phyloP scores from a whole-genome alignment of 495 filamentous ascomycete species.

The Penicillium malachiteum region DNA sequence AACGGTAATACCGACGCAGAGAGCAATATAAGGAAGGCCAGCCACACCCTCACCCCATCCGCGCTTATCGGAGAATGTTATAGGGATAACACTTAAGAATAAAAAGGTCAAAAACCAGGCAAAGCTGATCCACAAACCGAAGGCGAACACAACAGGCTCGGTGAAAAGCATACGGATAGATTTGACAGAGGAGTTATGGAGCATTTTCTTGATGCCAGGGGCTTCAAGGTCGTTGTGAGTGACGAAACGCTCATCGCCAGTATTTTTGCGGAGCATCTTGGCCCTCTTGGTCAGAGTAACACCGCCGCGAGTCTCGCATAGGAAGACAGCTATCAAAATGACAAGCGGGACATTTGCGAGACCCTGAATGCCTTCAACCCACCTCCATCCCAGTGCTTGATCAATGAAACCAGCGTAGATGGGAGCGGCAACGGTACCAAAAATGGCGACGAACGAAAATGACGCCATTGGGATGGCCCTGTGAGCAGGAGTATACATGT shows the following conservation, averaged over 20 bases:
- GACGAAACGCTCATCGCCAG: constrained; percentile 67
- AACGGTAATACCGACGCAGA: constrained; percentile 64
- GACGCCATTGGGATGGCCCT: constrained; percentile 78
- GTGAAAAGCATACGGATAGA: constrained; percentile 70
- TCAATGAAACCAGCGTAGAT: constrained; percentile 73
- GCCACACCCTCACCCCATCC: constrained; percentile 63
- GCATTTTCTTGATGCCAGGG: constrained; percentile 36
- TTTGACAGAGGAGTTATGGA: constrained; percentile 42
- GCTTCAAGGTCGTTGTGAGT: constrained; percentile 59
- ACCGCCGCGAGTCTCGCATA: constrained; percentile 72
- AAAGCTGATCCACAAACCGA: constrained; percentile 71
- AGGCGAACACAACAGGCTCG: constrained; percentile 72
- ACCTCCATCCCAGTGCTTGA: constrained; percentile 70
- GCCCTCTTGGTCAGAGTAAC: constrained; percentile 57
- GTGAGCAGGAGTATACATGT: constrained; percentile 71
- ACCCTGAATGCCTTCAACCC: constrained; percentile 78
- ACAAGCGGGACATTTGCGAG: constrained; percentile 65
- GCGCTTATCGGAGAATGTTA: constrained; percentile 69
- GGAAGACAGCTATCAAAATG: constrained; percentile 48
- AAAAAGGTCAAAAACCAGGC: constrained; percentile 75
- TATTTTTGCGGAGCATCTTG: constrained; percentile 52
- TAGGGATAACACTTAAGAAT: constrained; percentile 71
- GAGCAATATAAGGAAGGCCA: constrained; percentile 72
- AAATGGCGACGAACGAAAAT: constrained; percentile 71
- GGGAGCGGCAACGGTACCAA: constrained; percentile 69